Percentiles rank a stretch among this genome's conserved stretches.
These are phyloP conservation scores for Sporisorium scitamineum DNA, from an alignment of 1,284 basidiomycete species.

Conservation along the genomic window DNA sequence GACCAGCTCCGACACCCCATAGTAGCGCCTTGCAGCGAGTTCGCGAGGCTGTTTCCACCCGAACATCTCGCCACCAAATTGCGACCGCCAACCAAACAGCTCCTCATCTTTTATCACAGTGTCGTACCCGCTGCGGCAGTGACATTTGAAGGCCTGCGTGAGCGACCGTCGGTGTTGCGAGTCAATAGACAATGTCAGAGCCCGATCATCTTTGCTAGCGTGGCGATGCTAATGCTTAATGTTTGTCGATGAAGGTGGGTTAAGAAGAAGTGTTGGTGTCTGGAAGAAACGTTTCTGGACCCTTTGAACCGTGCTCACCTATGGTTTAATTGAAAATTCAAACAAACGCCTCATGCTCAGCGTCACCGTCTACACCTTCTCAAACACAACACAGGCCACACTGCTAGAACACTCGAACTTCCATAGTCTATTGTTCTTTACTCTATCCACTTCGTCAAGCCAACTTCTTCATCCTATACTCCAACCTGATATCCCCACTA, in stretches of 20 bases:
- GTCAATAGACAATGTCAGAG: background rate
- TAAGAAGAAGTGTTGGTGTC: background rate
- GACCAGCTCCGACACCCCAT: background rate
- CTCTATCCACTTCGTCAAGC: background rate
- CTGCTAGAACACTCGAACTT: background rate
- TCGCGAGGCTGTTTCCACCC: too few species aligned
- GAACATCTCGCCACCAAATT: background rate
- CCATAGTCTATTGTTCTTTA: background rate
- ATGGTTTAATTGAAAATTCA: background rate
- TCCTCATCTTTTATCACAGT: background rate
- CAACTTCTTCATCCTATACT: conserved; percentile 50
- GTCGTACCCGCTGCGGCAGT: background rate
- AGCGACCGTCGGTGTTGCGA: too few species aligned
- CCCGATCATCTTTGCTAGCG: background rate
- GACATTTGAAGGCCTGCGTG: background rate
- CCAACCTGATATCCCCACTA: conserved; percentile 47
- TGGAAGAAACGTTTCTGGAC: background rate
- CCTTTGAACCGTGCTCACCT: too few species aligned
- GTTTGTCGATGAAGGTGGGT: background rate
- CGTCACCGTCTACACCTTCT: background rate
- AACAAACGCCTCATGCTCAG: background rate
- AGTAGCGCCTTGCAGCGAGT: background rate
- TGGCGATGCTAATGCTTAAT: background rate
- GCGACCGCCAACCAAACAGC: background rate
- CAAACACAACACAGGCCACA: background rate